Evolutionary conservation across 768 basidiomycete species (phyloP).

Genomic region (Phylloporus scabripes): DNA sequence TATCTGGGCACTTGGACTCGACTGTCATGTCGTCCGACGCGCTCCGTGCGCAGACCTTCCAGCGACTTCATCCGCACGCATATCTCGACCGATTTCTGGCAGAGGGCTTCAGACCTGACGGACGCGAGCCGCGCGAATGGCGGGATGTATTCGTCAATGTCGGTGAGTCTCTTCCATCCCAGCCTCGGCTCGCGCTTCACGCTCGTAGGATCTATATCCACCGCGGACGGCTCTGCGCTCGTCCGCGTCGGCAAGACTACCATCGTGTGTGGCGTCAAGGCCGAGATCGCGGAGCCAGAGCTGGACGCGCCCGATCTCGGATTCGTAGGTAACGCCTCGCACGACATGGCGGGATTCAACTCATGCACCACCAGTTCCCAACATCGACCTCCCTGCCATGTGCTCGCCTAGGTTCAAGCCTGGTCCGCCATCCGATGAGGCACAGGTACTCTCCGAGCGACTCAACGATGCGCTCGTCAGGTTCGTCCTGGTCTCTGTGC

Average conservation of each 20-base stretch:
- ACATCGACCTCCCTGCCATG: conserved; percentile 88
- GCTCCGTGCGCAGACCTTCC: conserved; percentile 51
- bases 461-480: conserved; percentile 71
- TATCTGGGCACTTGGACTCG: neutral
- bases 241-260: conserved; percentile 92
- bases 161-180: conserved; percentile 38
- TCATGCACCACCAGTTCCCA: conserved; percentile 59
- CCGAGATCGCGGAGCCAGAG: conserved; percentile 90
- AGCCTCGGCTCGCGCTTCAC: too few relatives aligned
- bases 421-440: conserved; percentile 92
- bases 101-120: conserved; percentile 78
- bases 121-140: conserved; percentile 63
- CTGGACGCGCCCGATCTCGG: conserved; percentile 69
- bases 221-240: conserved; percentile 89
- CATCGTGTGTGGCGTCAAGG: conserved; percentile 92
- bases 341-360: neutral
- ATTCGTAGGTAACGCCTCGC: conserved; percentile 62
- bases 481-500: conserved; percentile 36
- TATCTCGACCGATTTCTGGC: conserved; percentile 85
- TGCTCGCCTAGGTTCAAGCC: conserved; percentile 94
- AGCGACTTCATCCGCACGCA: conserved; percentile 80
- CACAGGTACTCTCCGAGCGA: conserved; percentile 82
- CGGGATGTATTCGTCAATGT: conserved; percentile 73
- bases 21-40: conserved; percentile 18
- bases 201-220: conserved; percentile 84